These are phyloP conservation scores for Garcia nutans DNA, from an alignment of 345 rosid species.

Conservation along the genomic window DNA sequence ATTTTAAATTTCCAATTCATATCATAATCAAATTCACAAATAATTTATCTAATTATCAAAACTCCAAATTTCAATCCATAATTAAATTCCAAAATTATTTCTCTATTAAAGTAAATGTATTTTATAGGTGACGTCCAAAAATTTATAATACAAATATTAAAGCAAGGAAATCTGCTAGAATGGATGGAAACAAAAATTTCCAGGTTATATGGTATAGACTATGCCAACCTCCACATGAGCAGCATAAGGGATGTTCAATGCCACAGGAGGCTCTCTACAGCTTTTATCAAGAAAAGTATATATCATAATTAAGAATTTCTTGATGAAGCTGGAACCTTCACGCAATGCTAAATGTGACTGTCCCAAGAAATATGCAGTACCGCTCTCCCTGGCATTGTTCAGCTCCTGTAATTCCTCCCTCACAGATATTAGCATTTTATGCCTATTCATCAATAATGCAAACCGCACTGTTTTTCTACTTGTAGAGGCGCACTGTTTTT, in stretches of 20 bases:
- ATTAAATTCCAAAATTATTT: too few relatives aligned
- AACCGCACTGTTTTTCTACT: constrained; percentile 50
- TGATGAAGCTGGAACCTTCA: constrained; percentile 35
- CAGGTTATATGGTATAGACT: constrained; percentile 39
- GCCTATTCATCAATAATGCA: constrained; percentile 34
- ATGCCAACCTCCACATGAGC: constrained; percentile 62
- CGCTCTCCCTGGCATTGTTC: constrained; percentile 55
- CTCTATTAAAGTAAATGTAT: too few relatives aligned
- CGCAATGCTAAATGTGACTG: constrained; percentile 47
- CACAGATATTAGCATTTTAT: constrained; percentile 22
- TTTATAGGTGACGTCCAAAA: too few relatives aligned
- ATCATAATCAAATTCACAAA: too few relatives aligned
- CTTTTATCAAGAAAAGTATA: constrained; percentile 48
- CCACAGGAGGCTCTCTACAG: constrained; percentile 45
- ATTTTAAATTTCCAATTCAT: too few relatives aligned
- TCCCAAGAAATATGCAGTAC: constrained; percentile 57
- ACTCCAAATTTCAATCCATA: too few relatives aligned
- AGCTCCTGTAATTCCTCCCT: constrained; percentile 50
- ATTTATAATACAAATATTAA: too few relatives aligned
- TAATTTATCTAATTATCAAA: too few relatives aligned
- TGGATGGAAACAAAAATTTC: too few relatives aligned
- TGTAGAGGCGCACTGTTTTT: too few relatives aligned
- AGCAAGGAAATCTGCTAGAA: too few relatives aligned
- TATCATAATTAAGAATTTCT: constrained; percentile 38
- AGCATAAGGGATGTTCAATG: constrained; percentile 60